Conservation (phyloP, 345 rosid genomes). For the Rhizophora apiculata region DNA sequence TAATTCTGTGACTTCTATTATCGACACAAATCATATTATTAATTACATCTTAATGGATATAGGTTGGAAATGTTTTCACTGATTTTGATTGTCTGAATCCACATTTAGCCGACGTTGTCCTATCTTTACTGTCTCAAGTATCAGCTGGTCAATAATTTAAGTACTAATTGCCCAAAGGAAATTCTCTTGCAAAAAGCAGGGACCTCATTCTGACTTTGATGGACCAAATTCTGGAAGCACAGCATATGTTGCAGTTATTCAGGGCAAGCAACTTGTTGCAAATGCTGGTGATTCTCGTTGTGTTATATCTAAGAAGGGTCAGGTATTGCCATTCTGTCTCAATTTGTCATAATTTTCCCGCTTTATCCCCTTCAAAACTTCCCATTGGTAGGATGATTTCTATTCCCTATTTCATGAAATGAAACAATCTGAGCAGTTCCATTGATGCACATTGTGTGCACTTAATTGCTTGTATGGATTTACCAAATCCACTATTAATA, state of each 20-base stretch:
- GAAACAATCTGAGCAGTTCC: no score
- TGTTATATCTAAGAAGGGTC: conserved; percentile 84
- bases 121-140: background rate
- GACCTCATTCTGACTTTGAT: conserved; percentile 87
- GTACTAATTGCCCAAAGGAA: background rate
- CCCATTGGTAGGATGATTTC: background rate
- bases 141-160: background rate
- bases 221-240: conserved; percentile 90
- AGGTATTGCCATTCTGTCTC: conserved; percentile 46
- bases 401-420: background rate
- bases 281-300: conserved; percentile 99
- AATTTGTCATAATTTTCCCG: background rate
- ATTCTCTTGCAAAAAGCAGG: conserved; percentile 38
- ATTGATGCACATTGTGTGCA: no score
- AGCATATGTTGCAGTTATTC: conserved; percentile 74
- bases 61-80: no score
- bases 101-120: background rate
- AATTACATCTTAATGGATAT: background rate
- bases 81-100: no score
- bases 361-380: background rate
- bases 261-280: conserved; percentile 76
- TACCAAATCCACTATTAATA: no score
- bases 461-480: no score
- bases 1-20: background rate
- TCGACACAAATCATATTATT: background rate